Conservation (phyloP, 352 stramenopile genomes). For the Globisporangium parvum region DNA sequence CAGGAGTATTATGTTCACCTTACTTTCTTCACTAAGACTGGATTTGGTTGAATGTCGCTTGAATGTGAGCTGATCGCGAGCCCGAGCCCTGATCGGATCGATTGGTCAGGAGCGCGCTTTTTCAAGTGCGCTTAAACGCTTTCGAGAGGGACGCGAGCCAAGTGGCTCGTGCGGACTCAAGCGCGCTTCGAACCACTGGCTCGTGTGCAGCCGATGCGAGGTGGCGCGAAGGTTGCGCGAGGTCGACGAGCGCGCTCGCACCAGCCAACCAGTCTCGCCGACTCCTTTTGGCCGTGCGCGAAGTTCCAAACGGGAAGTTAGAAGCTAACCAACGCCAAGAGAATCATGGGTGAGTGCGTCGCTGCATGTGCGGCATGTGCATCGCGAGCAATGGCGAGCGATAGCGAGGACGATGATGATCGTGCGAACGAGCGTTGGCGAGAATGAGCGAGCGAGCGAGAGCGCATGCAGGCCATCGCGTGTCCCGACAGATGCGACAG, state of each 20-base stretch:
- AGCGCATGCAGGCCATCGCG: too few relatives aligned
- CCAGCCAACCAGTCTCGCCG: constrained; percentile 33
- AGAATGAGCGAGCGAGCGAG: neutral
- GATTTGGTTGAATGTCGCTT: too few relatives aligned
- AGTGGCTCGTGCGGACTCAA: neutral
- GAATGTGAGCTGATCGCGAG: neutral
- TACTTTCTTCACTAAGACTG: too few relatives aligned
- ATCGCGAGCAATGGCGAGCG: neutral
- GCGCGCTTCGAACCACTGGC: neutral
- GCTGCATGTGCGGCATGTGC: neutral
- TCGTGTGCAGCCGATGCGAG: neutral
- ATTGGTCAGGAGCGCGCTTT: constrained; percentile 21
- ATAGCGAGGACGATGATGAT: neutral
- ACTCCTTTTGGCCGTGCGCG: constrained; percentile 27
- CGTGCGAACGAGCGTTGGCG: neutral
- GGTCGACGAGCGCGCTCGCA: neutral
- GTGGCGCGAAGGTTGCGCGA: too few relatives aligned
- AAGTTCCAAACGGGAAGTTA: constrained; percentile 61
- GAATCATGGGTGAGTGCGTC: constrained; percentile 52
- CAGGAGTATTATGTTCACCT: too few relatives aligned
- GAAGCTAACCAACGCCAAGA: constrained; percentile 52
- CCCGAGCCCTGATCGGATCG: constrained; percentile 9
- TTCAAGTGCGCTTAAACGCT: constrained; percentile 20
- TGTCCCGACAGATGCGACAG: too few relatives aligned
- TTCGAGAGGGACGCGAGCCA: constrained; percentile 1